These are phyloP conservation scores for Hymenoscyphus albidus DNA, from an alignment of 2,329 filamentous ascomycete species.

Conservation along the genomic window DNA sequence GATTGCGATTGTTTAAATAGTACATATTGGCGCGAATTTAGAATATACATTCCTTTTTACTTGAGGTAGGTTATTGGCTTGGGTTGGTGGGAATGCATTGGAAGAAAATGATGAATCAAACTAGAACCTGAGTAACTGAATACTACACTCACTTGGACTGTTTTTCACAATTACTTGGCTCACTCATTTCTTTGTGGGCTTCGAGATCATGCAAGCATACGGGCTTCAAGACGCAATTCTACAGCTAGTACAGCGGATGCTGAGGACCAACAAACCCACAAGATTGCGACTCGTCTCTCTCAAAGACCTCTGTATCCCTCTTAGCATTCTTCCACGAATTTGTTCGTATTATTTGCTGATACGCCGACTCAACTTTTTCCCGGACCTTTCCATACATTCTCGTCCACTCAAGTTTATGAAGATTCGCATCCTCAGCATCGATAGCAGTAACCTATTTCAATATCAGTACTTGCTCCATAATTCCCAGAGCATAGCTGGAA, in stretches of 20 bases:
- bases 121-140: too few species aligned
- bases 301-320: not conserved
- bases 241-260: constrained; percentile 1
- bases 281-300: not conserved
- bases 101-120: too few species aligned
- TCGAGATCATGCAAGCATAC: too few species aligned
- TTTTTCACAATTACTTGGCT: too few species aligned
- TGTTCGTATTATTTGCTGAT: not conserved
- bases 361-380: not conserved
- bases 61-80: not conserved
- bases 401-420: constrained; percentile 9
- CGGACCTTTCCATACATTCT: not conserved
- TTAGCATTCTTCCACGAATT: not conserved
- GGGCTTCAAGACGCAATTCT: too few species aligned
- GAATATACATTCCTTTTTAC: not conserved
- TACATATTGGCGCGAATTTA: not conserved
- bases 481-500: not conserved
- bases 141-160: too few species aligned
- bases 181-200: too few species aligned
- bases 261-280: not conserved
- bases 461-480: not conserved
- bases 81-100: not conserved
- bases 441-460: constrained; percentile 9
- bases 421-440: constrained; percentile 6
- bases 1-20: not conserved